Conservation (phyloP, 2,329 filamentous ascomycete species). For the Pyrenophora graminea region DNA sequence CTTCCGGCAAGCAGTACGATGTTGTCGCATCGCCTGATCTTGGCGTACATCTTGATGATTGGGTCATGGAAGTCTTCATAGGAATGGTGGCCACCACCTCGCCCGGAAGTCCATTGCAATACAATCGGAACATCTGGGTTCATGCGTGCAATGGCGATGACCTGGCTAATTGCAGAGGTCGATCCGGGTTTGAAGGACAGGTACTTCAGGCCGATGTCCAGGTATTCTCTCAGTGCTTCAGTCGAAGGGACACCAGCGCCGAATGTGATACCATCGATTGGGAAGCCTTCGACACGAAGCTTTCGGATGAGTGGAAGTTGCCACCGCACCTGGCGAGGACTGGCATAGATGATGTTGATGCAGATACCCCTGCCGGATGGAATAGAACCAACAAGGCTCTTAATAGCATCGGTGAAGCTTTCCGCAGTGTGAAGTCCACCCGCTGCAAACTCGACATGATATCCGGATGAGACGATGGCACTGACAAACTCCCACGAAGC, state of each 20-base stretch:
- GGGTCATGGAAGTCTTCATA: slow-evolving; percentile 95
- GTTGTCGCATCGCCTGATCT: slow-evolving; percentile 83
- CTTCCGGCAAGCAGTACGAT: slow-evolving; percentile 88
- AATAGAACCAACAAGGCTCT: slow-evolving; percentile 82
- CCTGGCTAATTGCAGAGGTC: slow-evolving; percentile 81
- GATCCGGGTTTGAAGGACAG: slow-evolving; percentile 88
- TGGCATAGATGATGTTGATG: slow-evolving; percentile 89
- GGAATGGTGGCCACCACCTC: slow-evolving; percentile 92
- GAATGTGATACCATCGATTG: slow-evolving; percentile 89
- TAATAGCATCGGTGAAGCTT: slow-evolving; percentile 79
- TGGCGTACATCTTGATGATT: slow-evolving; percentile 86
- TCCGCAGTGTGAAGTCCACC: slow-evolving; percentile 86
- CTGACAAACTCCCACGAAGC: slow-evolving; percentile 91
- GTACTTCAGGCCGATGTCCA: slow-evolving; percentile 85
- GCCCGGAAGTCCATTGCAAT: slow-evolving; percentile 92
- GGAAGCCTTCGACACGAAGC: slow-evolving; percentile 83
- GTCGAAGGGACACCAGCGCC: slow-evolving; percentile 92
- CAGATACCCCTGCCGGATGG: slow-evolving; percentile 85
- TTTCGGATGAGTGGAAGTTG: slow-evolving; percentile 81
- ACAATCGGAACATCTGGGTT: slow-evolving; percentile 92
- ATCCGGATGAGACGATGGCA: slow-evolving; percentile 92
- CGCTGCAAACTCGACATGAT: slow-evolving; percentile 87
- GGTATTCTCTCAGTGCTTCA: slow-evolving; percentile 91
- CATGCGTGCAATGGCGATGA: slow-evolving; percentile 92
- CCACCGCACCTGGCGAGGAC: slow-evolving; percentile 87